Base-by-base conservation (phyloP, 768 basidiomycete genomes). In the Agrocybe pediades region DNA sequence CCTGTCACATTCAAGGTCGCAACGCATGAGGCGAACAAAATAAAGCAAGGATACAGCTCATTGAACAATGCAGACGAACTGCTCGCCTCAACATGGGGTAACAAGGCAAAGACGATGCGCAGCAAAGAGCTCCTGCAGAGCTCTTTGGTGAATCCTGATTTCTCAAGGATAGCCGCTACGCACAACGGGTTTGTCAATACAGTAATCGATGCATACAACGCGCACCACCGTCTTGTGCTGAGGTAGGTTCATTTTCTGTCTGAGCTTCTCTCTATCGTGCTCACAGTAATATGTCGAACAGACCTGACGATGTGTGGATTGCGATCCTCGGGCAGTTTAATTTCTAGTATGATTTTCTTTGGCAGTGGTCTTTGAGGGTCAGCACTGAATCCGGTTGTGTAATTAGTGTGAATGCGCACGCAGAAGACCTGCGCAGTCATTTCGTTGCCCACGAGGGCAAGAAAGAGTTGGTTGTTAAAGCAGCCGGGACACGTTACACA, bases 291-390 rank as follows among this genome's bases (percentile, higher is more conserved):
- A 23, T 29, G n/a, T 6, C 23, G 23, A 16, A 15, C 27, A 62
- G 64, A 16, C 79, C 78, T 13, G 79, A 80, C 46, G 78, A 80
- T 58, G 68, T 80, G 24, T 80, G 79, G 74, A 62, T 71, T 2
- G 69, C 73, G 1, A 74, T 76, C 40, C 41, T 74, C 2, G 56
- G 53, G 19, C 73, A 75, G 51, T 71, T 74, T 24, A 68, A 65
- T 26, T 69, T 71, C 55, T 75, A 60, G 62, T 63, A 26, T 19
- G 39, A 29, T 7, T 51, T 9, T 6, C 44, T 63, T 39, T n/a
- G n/a, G n/a, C n/a, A 9, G 2, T n/a, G 29, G 8, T 17, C 15
- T 25, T n/a, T 4, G n/a, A 26, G 25, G 15, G 24, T n/a, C 2
- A 41, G 39, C 9, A 11, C 26, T 13, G 7, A 7, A 26, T 6